phyloP scores from a whole-genome alignment of 345 rosid species.

The Eutrema heterophyllum region DNA sequence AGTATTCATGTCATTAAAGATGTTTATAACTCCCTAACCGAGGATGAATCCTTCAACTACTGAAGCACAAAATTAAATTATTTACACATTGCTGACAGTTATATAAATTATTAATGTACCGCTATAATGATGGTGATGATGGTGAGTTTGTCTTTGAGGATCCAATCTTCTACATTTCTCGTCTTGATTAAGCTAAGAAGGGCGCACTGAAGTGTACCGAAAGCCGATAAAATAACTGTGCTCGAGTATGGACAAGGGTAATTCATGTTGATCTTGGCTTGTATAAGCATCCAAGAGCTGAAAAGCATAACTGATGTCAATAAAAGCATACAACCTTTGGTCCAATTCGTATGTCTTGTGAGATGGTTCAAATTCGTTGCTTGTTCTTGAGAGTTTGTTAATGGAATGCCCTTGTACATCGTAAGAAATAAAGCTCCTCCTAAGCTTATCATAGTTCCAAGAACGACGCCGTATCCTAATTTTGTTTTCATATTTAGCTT shows the following conservation, averaged over 20 bases:
- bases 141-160: constrained; percentile 41
- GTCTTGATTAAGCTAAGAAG: constrained; percentile 33
- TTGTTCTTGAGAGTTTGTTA: constrained; percentile 8
- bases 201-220: constrained; percentile 53
- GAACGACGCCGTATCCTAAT: constrained; percentile 36
- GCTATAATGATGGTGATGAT: constrained; percentile 34
- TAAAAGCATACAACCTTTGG: constrained; percentile 39
- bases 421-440: constrained; percentile 52
- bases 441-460: constrained; percentile 45
- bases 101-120: constrained; percentile 23
- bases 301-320: constrained; percentile 29
- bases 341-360: constrained; percentile 36
- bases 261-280: constrained; percentile 43
- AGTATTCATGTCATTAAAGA: too few relatives aligned
- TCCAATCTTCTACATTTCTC: constrained; percentile 37
- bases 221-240: constrained; percentile 49
- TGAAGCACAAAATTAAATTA: background rate
- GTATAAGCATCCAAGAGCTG: constrained; percentile 53
- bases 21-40: too few relatives aligned
- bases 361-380: background rate
- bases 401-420: constrained; percentile 43
- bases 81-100: too few relatives aligned
- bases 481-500: constrained; percentile 38
- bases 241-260: constrained; percentile 59
- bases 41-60: background rate